Evolutionary conservation across 352 stramenopile species (phyloP).

Genomic region (Globisporangium carolinianum): DNA sequence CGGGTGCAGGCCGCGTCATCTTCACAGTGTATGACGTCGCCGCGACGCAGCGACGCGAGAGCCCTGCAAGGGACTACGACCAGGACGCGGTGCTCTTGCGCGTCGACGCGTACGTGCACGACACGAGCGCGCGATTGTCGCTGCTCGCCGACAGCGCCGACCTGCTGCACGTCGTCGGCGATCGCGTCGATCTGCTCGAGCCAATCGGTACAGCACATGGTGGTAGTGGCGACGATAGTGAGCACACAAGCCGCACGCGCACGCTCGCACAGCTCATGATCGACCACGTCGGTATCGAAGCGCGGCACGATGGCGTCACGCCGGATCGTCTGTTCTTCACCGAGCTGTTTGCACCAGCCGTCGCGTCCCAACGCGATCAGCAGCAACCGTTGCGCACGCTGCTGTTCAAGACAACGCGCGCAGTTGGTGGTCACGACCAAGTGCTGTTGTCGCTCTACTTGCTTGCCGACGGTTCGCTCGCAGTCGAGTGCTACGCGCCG

Average conservation of each 20-base stretch:
- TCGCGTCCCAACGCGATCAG: neutral
- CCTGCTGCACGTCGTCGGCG: slow-evolving; percentile 36
- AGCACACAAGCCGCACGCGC: slow-evolving; percentile 10
- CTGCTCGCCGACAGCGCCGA: slow-evolving; percentile 34
- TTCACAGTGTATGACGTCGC: slow-evolving; percentile 55
- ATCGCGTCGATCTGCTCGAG: slow-evolving; percentile 13
- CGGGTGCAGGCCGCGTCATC: slow-evolving; percentile 31
- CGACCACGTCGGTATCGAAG: slow-evolving; percentile 50
- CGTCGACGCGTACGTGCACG: slow-evolving; percentile 53
- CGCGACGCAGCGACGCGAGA: slow-evolving; percentile 7
- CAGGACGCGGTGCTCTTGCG: slow-evolving; percentile 26
- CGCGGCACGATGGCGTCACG: slow-evolving; percentile 31
- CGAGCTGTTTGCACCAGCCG: slow-evolving; percentile 22
- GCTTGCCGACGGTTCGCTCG: slow-evolving; percentile 6
- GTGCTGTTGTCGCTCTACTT: slow-evolving; percentile 32
- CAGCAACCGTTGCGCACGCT: slow-evolving; percentile 1
- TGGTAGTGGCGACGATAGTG: neutral
- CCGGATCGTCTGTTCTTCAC: slow-evolving; percentile 37
- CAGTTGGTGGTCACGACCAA: slow-evolving; percentile 19
- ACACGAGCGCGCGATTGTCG: slow-evolving; percentile 40
- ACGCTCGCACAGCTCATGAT: slow-evolving; percentile 35
- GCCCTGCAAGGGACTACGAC: neutral
- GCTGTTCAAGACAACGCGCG: slow-evolving; percentile 48
- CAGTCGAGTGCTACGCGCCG: slow-evolving; percentile 39
- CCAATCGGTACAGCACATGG: neutral